These are phyloP conservation scores for Plasmodium coatneyi DNA, from an alignment of 169 alveolate species.

Conservation along the genomic window DNA sequence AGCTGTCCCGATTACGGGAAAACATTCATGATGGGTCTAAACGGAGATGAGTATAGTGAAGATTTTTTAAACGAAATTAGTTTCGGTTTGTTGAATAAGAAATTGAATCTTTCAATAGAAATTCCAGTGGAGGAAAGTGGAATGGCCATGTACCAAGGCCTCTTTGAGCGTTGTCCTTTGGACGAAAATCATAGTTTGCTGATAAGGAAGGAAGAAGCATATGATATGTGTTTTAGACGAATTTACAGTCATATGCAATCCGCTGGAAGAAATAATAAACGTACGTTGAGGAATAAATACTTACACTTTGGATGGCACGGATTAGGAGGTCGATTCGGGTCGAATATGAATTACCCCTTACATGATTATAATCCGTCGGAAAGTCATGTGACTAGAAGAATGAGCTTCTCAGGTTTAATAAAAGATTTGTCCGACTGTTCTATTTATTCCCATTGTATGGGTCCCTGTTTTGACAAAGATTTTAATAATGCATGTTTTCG, in stretches of 20 bases:
- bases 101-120: constrained; percentile 9
- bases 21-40: constrained; percentile 38
- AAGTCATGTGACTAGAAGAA: constrained; percentile 33
- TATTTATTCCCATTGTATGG: constrained; percentile 61
- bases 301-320: constrained; percentile 65
- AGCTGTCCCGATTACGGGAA: constrained; percentile 68
- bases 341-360: constrained; percentile 31
- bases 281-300: neutral
- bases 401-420: constrained; percentile 28
- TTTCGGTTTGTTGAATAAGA: constrained; percentile 56
- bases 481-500: constrained; percentile 62
- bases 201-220: constrained; percentile 51
- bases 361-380: constrained; percentile 24
- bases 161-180: constrained; percentile 43
- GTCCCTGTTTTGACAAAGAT: constrained; percentile 64
- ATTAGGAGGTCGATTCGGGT: constrained; percentile 61
- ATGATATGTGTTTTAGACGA: constrained; percentile 40
- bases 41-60: constrained; percentile 33
- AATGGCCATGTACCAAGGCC: constrained; percentile 64
- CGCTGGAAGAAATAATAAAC: constrained; percentile 9
- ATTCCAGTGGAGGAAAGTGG: constrained; percentile 50
- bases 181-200: constrained; percentile 26
- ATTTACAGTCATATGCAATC: neutral
- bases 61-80: constrained; percentile 54
- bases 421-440: constrained; percentile 51